phyloP scores from a whole-genome alignment of 2,329 filamentous ascomycete genomes.

The Harringtonia aguacate region DNA sequence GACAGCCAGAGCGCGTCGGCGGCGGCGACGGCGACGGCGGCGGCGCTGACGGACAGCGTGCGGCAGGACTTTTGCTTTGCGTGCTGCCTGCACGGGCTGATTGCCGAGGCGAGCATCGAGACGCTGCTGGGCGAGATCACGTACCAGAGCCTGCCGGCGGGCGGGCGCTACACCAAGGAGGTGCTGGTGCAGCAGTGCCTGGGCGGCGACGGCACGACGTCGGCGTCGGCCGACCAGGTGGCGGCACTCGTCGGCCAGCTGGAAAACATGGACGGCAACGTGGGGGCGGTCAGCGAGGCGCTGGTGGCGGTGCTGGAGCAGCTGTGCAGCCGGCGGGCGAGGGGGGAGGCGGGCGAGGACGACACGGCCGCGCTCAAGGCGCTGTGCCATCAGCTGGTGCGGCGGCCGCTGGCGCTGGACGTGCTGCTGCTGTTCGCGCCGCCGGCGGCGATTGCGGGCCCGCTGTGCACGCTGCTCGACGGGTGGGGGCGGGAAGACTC shows the following conservation, averaged over 20 bases:
- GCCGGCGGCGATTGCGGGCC: constrained; percentile 56
- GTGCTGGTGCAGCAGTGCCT: constrained; percentile 69
- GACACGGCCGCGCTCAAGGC: constrained; percentile 74
- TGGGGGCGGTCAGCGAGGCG: constrained; percentile 72
- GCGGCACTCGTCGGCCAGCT: constrained; percentile 64
- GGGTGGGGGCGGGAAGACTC: constrained; percentile 44
- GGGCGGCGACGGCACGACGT: constrained; percentile 12
- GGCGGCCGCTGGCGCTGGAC: constrained; percentile 61
- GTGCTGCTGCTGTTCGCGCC: constrained; percentile 68
- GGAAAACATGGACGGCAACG: constrained; percentile 85
- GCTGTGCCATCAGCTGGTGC: constrained; percentile 61
- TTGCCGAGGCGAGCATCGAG: constrained; percentile 68
- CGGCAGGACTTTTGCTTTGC: constrained; percentile 75
- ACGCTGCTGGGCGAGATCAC: constrained; percentile 74
- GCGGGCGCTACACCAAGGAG: constrained; percentile 68
- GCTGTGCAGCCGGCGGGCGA: constrained; percentile 58
- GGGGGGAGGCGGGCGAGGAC: no score
- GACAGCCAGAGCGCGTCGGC: constrained; percentile 46
- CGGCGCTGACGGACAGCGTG: constrained; percentile 46
- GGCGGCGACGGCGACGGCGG: constrained; percentile 43
- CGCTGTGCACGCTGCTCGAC: constrained; percentile 65
- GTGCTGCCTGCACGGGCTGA: constrained; percentile 79
- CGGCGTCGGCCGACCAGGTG: constrained; percentile 42
- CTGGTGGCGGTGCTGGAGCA: constrained; percentile 60
- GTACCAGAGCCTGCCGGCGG: constrained; percentile 64